Conservation (phyloP, 2,329 filamentous ascomycete species). For the Aspergillus amoenus region DNA sequence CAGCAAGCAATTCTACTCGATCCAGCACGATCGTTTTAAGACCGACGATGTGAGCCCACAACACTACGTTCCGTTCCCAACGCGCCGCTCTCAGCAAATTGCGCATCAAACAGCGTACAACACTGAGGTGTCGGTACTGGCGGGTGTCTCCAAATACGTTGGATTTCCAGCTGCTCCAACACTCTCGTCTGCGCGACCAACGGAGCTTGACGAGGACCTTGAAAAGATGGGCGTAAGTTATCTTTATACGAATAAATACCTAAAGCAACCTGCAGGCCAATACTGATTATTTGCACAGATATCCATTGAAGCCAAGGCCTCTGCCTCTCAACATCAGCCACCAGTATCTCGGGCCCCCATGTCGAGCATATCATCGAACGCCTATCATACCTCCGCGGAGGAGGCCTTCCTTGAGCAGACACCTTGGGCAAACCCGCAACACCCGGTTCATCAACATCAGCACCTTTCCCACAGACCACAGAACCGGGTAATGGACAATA, state of each 20-base stretch:
- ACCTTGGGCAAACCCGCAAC: conserved; percentile 88
- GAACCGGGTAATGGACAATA: conserved; percentile 32
- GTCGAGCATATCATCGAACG: conserved; percentile 35
- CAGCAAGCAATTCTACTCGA: conserved; percentile 87
- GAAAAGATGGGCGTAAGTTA: conserved; percentile 80
- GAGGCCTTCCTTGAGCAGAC: conserved; percentile 88
- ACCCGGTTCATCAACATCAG: conserved; percentile 63
- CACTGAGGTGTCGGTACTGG: conserved; percentile 85
- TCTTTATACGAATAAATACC: neutral
- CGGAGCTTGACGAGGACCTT: conserved; percentile 82
- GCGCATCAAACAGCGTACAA: conserved; percentile 89
- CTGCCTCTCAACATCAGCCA: conserved; percentile 27
- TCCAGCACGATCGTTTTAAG: conserved; percentile 83
- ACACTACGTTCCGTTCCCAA: conserved; percentile 78
- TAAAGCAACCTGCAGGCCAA: neutral
- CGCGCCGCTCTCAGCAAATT: conserved; percentile 73
- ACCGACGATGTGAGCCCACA: conserved; percentile 76
- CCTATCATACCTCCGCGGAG: conserved; percentile 59
- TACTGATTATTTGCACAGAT: conserved; percentile 22
- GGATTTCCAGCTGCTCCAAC: conserved; percentile 95
- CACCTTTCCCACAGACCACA: conserved; percentile 39
- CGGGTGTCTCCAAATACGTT: conserved; percentile 89
- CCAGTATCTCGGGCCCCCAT: conserved; percentile 29
- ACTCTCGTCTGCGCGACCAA: conserved; percentile 68
- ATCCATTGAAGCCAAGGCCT: conserved; percentile 26